phyloP scores from a whole-genome alignment of 495 filamentous ascomycete genomes.

The Parathielavia appendiculata region DNA sequence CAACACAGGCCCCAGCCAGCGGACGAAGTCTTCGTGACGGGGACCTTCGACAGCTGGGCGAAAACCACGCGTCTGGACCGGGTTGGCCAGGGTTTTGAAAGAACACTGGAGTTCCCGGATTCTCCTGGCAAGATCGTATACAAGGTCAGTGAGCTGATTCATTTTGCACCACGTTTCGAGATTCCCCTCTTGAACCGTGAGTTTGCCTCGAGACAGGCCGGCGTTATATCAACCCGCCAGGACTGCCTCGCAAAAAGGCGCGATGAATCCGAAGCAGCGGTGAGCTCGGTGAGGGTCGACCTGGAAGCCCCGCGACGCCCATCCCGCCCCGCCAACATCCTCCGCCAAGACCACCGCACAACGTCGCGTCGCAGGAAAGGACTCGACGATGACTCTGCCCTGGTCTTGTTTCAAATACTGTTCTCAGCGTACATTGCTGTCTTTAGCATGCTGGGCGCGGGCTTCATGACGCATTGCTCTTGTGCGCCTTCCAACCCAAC shows the following conservation, averaged over 20 bases:
- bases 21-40: conserved; percentile 87
- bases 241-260: not conserved
- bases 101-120: conserved; percentile 65
- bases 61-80: conserved; percentile 77
- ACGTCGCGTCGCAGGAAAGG: not conserved
- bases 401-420: not conserved
- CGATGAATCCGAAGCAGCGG: conserved; percentile 7
- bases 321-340: conserved; percentile 6
- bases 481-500: not conserved
- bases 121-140: conserved; percentile 65
- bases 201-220: no score
- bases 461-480: conserved; percentile 7
- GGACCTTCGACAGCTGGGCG: conserved; percentile 91
- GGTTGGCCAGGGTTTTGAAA: conserved; percentile 64
- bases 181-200: not conserved
- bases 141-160: conserved; percentile 59
- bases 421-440: not conserved
- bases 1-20: conserved; percentile 63
- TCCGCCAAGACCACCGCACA: not conserved
- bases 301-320: not conserved
- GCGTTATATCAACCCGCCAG: no score
- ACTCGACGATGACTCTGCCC: not conserved
- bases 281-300: conserved; percentile 13
- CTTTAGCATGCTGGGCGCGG: not conserved
- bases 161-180: conserved; percentile 14